A percentile compares a stretch with the other conserved stretches of the same genome.
Evolutionary conservation across 1,139 yeast species (phyloP).

Genomic region (Lodderomyces oxycetoniae): DNA sequence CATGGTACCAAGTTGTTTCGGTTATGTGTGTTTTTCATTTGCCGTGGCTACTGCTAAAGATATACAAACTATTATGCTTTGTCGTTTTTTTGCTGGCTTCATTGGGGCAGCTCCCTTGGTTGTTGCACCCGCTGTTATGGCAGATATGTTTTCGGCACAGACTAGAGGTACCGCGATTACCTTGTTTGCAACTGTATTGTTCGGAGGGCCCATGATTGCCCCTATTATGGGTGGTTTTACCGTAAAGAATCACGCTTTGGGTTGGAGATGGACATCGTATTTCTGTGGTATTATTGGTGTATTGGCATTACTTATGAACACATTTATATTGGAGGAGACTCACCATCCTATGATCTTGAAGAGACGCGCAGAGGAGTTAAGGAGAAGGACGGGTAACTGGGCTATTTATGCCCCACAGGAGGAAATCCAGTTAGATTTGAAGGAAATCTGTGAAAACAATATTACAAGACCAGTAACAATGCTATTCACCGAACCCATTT

Average conservation of each 20-base stretch:
- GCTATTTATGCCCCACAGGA: constrained; percentile 84
- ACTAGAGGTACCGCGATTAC: constrained; percentile 36
- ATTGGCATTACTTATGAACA: constrained; percentile 24
- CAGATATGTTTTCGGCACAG: constrained; percentile 33
- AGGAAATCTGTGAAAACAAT: constrained; percentile 66
- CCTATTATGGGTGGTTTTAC: constrained; percentile 38
- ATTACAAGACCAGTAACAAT: constrained; percentile 64
- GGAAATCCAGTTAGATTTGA: constrained; percentile 54
- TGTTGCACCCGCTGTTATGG: constrained; percentile 42
- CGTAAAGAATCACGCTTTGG: constrained; percentile 28
- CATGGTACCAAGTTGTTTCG: constrained; percentile 26
- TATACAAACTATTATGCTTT: constrained; percentile 36
- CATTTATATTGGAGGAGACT: constrained; percentile 42
- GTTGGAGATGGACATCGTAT: constrained; percentile 61
- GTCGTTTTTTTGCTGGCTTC: constrained; percentile 40
- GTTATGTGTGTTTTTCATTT: constrained; percentile 33
- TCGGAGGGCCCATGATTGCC: constrained; percentile 46
- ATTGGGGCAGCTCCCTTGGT: constrained; percentile 41
- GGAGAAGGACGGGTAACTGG: constrained; percentile 62
- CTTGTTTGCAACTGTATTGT: constrained; percentile 32
- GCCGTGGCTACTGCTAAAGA: constrained; percentile 38
- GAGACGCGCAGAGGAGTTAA: constrained; percentile 56
- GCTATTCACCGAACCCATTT: constrained; percentile 69
- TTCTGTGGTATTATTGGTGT: constrained; percentile 48
- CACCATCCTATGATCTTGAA: constrained; percentile 51